phyloP scores from a whole-genome alignment of 345 rosid species.

The Corchorus olitorius region DNA sequence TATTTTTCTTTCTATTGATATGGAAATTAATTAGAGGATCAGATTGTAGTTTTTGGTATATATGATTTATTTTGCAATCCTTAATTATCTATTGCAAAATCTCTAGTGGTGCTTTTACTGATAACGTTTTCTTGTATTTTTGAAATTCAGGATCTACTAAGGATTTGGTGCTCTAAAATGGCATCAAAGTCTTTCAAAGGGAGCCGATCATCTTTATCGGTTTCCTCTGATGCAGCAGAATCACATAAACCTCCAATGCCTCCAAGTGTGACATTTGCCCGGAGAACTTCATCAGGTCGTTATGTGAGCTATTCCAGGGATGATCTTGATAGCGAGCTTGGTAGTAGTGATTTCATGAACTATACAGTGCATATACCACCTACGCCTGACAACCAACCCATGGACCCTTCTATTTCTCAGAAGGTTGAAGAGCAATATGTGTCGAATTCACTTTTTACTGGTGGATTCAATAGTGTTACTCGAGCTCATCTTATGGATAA shows the following conservation, averaged over 20 bases:
- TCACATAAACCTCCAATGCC: constrained; percentile 62
- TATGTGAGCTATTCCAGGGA: constrained; percentile 90
- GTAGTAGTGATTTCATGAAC: constrained; percentile 69
- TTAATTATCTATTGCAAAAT: neutral
- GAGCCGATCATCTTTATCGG: constrained; percentile 63
- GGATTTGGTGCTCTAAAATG: constrained; percentile 40
- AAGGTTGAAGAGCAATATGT: constrained; percentile 98
- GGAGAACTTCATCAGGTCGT: constrained; percentile 86
- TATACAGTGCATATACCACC: constrained; percentile 94
- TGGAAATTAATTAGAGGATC: neutral
- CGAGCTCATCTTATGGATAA: constrained; percentile 97
- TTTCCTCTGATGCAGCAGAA: constrained; percentile 63
- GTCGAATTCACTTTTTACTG: constrained; percentile 89
- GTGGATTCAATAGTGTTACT: constrained; percentile 85
- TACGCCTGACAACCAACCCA: constrained; percentile 95
- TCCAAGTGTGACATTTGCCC: constrained; percentile 65
- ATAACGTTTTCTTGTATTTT: constrained; percentile 17
- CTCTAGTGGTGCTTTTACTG: neutral
- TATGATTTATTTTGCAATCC: constrained; percentile 4
- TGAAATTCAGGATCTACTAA: constrained; percentile 45
- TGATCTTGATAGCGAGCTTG: constrained; percentile 90
- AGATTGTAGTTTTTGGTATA: constrained; percentile 11
- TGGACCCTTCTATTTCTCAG: constrained; percentile 89
- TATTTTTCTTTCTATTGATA: neutral
- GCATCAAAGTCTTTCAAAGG: constrained; percentile 65